A percentile compares a stretch with the other conserved stretches of the same genome.
Evolutionary conservation across 169 alveolate species (phyloP).

Genomic region (Eimeria maxima): DNA sequence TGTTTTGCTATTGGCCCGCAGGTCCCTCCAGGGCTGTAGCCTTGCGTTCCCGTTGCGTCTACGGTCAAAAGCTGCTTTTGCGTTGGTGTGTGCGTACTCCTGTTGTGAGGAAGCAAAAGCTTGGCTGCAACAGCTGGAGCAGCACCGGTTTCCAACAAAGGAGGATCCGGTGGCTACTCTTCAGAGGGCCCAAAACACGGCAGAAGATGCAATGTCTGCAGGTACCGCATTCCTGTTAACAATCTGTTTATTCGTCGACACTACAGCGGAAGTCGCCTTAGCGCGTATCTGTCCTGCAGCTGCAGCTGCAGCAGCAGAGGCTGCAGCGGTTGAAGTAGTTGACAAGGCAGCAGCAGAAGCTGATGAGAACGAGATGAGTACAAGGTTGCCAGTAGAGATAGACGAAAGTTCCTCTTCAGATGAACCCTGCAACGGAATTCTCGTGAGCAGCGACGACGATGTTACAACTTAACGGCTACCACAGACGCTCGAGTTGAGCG

Average conservation of each 20-base stretch:
- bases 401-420: conserved; percentile 53
- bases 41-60: conserved; percentile 50
- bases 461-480: neutral
- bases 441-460: neutral
- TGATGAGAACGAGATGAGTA: neutral
- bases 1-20: neutral
- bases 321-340: conserved; percentile 15
- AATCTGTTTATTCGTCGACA: conserved; percentile 13
- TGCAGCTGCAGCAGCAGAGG: conserved; percentile 47
- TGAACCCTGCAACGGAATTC: conserved; percentile 32
- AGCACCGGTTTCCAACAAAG: conserved; percentile 5
- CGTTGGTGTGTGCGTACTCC: conserved; percentile 28
- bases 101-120: conserved; percentile 30
- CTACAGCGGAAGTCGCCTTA: conserved; percentile 24
- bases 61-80: conserved; percentile 17
- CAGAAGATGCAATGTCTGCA: neutral
- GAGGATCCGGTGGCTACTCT: conserved; percentile 2
- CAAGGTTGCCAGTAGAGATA: conserved; percentile 14
- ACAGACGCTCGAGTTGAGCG: neutral
- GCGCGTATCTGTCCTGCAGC: conserved; percentile 37
- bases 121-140: conserved; percentile 42
- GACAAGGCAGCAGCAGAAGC: conserved; percentile 1
- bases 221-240: conserved; percentile 41
- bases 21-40: conserved; percentile 70
- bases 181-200: neutral